Conservation (phyloP, 352 stramenopile genomes). For the Pythium periplocum region DNA sequence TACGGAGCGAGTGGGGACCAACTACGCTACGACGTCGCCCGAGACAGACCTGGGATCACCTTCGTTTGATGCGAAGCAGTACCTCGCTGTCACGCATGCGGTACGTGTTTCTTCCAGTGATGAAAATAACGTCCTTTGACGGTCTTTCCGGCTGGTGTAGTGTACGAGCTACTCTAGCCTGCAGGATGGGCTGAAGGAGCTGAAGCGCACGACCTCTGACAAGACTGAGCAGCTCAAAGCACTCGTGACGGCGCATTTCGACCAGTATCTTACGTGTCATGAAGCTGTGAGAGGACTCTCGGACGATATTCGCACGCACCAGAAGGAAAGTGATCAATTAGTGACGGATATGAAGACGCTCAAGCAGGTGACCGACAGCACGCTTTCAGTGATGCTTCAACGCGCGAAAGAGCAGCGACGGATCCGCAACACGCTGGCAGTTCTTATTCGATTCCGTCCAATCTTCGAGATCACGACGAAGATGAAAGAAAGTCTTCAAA, state of each 20-base stretch:
- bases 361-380: constrained; percentile 54
- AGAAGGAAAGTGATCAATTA: constrained; percentile 51
- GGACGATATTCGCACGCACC: constrained; percentile 56
- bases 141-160: constrained; percentile 14
- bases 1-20: neutral
- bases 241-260: constrained; percentile 74
- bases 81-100: constrained; percentile 58
- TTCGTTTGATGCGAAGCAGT: constrained; percentile 51
- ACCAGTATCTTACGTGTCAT: constrained; percentile 81
- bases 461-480: constrained; percentile 73
- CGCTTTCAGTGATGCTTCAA: constrained; percentile 72
- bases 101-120: constrained; percentile 20
- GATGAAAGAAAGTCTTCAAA: constrained; percentile 63
- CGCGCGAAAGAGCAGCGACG: constrained; percentile 67
- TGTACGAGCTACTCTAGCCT: constrained; percentile 55
- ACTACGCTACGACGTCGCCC: constrained; percentile 9
- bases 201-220: constrained; percentile 71
- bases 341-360: constrained; percentile 48
- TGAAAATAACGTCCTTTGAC: neutral
- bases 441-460: constrained; percentile 58
- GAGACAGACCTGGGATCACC: constrained; percentile 59
- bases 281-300: constrained; percentile 61
- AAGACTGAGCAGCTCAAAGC: constrained; percentile 84
- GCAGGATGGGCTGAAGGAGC: constrained; percentile 54
- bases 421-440: constrained; percentile 67